A percentile compares a stretch with the other conserved stretches of the same genome.
Evolutionary conservation across 2,329 filamentous ascomycete species (phyloP).

Genomic region (Talaromyces sp.): DNA sequence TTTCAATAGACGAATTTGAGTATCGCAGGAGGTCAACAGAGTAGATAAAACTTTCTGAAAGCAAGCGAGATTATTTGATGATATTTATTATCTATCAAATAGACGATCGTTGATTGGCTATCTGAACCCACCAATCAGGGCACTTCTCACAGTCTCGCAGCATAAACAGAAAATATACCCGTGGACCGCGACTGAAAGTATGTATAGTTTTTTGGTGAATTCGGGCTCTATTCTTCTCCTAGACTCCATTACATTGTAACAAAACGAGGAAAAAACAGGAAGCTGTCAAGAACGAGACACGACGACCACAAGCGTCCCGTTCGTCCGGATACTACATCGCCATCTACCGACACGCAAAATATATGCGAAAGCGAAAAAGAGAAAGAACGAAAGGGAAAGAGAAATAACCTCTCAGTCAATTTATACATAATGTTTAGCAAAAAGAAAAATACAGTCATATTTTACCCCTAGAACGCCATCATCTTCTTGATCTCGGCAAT

Average conservation of each 20-base stretch:
- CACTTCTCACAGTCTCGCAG: no score
- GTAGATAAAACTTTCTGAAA: no score
- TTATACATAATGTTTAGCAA: conserved; percentile 6
- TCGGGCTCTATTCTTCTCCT: neutral
- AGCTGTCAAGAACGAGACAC: neutral
- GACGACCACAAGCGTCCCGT: neutral
- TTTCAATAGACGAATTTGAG: no score
- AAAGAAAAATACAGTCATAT: neutral
- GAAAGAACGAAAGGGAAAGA: neutral
- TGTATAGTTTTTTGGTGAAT: neutral
- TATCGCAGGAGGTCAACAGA: no score
- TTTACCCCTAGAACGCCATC: conserved; percentile 54
- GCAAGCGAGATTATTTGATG: no score
- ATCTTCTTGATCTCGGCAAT: conserved; percentile 99
- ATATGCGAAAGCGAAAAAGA: neutral
- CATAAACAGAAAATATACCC: no score
- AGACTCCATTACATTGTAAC: neutral
- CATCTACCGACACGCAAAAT: neutral
- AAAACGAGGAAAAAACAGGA: neutral
- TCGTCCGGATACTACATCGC: no score
- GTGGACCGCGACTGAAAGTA: neutral
- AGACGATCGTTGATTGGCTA: no score
- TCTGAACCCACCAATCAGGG: no score
- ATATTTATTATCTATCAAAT: no score
- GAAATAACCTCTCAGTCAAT: neutral